Conservation (phyloP, 2,329 filamentous ascomycete genomes). For the Xenosphaeropsis pyriputrescens region DNA sequence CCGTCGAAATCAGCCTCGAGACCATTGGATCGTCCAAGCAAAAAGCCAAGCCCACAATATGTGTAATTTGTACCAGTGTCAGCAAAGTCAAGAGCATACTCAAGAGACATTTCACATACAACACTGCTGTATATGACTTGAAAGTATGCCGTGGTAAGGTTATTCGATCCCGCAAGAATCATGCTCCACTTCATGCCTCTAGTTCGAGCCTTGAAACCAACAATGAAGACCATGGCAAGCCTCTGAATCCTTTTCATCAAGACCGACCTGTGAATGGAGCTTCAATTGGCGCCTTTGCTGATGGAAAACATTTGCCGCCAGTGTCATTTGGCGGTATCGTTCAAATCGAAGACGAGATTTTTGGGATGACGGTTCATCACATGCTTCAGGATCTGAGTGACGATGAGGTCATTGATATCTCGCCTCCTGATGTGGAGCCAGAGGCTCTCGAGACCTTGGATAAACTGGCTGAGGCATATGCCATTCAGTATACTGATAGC, state of each 20-base stretch:
- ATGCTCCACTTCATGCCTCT: no score
- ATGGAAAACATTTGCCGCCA: slow-evolving; percentile 72
- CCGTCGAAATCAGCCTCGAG: slow-evolving; percentile 64
- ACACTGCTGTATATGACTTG: slow-evolving; percentile 46
- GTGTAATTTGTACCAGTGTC: slow-evolving; percentile 65
- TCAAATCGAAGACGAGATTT: slow-evolving; percentile 68
- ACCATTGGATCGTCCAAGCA: slow-evolving; percentile 56
- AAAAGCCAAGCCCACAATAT: slow-evolving; percentile 54
- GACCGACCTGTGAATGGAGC: slow-evolving; percentile 69
- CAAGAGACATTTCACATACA: slow-evolving; percentile 55
- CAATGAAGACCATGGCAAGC: slow-evolving; percentile 21
- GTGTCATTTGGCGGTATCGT: slow-evolving; percentile 86
- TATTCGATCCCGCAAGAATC: slow-evolving; percentile 38
- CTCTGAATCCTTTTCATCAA: slow-evolving; percentile 65
- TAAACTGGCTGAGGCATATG: neutral
- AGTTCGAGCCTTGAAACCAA: slow-evolving; percentile 9
- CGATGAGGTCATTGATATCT: slow-evolving; percentile 15
- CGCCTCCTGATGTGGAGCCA: slow-evolving; percentile 4
- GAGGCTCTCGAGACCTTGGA: slow-evolving; percentile 4
- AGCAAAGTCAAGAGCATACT: slow-evolving; percentile 57
- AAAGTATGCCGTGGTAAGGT: slow-evolving; percentile 61
- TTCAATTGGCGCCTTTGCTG: slow-evolving; percentile 83
- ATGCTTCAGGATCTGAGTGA: slow-evolving; percentile 47
- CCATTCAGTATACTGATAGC: slow-evolving; percentile 7
- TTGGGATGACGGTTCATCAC: slow-evolving; percentile 94